Evolutionary conservation across 768 basidiomycete genomes (phyloP), one percentile per base, ranked within the genome.

Genomic region (Exsudoporus frostii): DNA sequence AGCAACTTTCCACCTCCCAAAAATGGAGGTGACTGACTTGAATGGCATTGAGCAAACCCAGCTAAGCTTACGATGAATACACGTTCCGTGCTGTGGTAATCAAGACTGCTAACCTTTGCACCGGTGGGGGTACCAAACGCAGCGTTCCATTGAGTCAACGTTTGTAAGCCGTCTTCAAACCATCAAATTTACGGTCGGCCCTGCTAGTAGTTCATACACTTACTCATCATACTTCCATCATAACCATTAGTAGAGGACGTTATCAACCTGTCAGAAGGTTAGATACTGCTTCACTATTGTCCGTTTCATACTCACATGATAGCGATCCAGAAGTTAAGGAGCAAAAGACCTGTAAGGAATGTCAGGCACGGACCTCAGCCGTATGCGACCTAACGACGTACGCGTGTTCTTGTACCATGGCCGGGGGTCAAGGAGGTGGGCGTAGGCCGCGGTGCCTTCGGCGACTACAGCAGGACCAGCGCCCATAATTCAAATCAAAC

Each of bases 341-440:
- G 58, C 51, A 85, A 78, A 62, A 86, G 66, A 56, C 61, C 84
- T 84, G 38, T 33, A 27, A 50, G 27, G 30, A 27, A 9, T 15
- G 36, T 52, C 32, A 48, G 42, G 14, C 7, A 19, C 27, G 15
- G 15, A 33, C 17, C 9, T 33, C 14, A 41, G 2, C 4, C 40
- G 14, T 10, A 22, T 14, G 19, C 17, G 15, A 2, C 13, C 6
- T 5, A 41, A 30, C 7, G 14, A 61, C 74, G 17, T 64, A 83
- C 84, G 76, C 66, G 67, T 78, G 73, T 88, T 87, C 74, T 83
- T 86, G 71, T 84, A 84, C 85, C 85, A 88, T 63, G 82, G 75
- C 58, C 70, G 79, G 19, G 84, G 81, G 66, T 87, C 79, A 54
- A 86, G 56, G 51, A 85, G 75, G 55, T 82, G 79, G 30, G 66